Evolutionary conservation across 73 alveolate species (phyloP).

Genomic region (Effrenium voratum): DNA sequence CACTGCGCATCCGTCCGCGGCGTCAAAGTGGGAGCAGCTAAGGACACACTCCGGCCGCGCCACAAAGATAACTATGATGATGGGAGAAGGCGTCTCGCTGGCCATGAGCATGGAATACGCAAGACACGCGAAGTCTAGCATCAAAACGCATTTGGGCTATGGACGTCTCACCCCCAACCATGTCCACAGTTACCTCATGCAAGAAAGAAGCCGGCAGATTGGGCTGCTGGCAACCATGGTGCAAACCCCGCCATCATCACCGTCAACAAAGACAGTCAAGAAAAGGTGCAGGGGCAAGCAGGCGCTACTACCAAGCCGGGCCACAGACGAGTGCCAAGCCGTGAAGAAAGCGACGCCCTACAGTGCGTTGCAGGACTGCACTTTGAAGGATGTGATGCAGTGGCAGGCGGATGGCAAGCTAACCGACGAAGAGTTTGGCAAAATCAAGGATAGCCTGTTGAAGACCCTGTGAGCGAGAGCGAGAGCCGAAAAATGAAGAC

Average conservation of each 20-base stretch:
- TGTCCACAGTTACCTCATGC: constrained; percentile 1
- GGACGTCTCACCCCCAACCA: constrained; percentile 18
- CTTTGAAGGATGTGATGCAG: constrained; percentile 15
- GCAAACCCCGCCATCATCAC: not conserved
- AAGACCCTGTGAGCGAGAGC: not conserved
- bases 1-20: not conserved
- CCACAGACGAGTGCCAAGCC: not conserved
- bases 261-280: too few relatives aligned
- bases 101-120: constrained; percentile 32
- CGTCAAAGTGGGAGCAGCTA: constrained; percentile 1
- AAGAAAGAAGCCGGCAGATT: not conserved
- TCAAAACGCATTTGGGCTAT: constrained; percentile 13
- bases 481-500: not conserved
- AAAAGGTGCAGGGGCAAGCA: not conserved
- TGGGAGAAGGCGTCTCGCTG: constrained; percentile 46
- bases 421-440: not conserved
- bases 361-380: not conserved
- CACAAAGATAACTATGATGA: not conserved
- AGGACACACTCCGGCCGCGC: constrained; percentile 32
- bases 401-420: constrained; percentile 28
- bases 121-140: not conserved
- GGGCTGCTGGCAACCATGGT: not conserved
- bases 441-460: not conserved
- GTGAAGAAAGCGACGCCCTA: not conserved
- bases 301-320: not conserved